Percentiles rank a stretch among this genome's conserved stretches.
phyloP scores from a whole-genome alignment of 2,329 filamentous ascomycete species.

The Oidium heveae region DNA sequence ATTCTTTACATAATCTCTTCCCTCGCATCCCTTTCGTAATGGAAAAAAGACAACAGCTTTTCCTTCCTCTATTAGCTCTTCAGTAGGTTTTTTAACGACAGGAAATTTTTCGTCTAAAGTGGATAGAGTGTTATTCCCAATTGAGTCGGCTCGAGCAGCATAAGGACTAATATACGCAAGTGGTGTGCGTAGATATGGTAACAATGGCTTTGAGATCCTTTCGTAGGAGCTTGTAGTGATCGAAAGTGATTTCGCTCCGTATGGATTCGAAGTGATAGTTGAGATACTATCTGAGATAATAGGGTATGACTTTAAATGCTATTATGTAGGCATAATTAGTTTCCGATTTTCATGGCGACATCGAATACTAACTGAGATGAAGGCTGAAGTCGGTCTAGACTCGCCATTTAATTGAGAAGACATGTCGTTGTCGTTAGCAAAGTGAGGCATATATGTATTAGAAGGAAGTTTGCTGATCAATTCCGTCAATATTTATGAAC shows the following conservation, averaged over 20 bases:
- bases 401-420: slow-evolving; percentile 25
- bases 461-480: no score
- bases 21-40: slow-evolving; percentile 32
- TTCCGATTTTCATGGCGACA: slow-evolving; percentile 2
- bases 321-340: background rate
- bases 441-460: slow-evolving; percentile 6
- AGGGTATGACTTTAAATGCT: slow-evolving; percentile 74
- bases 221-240: slow-evolving; percentile 51
- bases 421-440: slow-evolving; percentile 11
- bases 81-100: slow-evolving; percentile 48
- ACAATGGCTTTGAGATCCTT: slow-evolving; percentile 35
- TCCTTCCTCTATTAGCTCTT: slow-evolving; percentile 40
- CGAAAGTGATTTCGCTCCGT: slow-evolving; percentile 60
- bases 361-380: slow-evolving; percentile 19
- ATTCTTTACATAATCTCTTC: slow-evolving; percentile 32
- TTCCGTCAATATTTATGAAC: no score
- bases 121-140: slow-evolving; percentile 46
- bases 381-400: slow-evolving; percentile 20
- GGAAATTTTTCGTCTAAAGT: slow-evolving; percentile 48
- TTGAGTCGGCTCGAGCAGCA: slow-evolving; percentile 51
- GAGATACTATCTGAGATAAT: slow-evolving; percentile 55
- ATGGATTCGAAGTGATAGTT: slow-evolving; percentile 57
- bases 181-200: slow-evolving; percentile 55
- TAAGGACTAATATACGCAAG: slow-evolving; percentile 70
- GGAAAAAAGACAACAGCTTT: slow-evolving; percentile 36